These are phyloP conservation scores for Centaurea solstitialis DNA, from an alignment of 129 eudicot species.

Conservation along the genomic window DNA sequence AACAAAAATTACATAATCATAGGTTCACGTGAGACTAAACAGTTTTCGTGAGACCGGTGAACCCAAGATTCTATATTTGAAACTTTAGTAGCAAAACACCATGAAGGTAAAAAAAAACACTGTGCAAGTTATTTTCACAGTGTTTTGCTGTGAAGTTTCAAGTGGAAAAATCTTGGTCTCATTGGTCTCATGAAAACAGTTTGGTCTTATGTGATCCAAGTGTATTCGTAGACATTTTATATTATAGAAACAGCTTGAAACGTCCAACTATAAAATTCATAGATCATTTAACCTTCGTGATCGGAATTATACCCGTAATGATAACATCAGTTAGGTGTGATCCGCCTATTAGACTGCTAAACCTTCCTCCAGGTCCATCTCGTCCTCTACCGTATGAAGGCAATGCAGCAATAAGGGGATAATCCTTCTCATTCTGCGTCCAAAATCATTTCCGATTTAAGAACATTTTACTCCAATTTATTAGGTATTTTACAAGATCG, in stretches of 20 bases:
- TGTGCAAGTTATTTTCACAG: too few relatives aligned
- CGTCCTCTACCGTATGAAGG: constrained; percentile 85
- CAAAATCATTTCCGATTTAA: background rate
- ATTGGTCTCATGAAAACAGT: too few relatives aligned
- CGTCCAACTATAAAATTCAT: background rate
- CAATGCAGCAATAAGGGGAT: constrained; percentile 59
- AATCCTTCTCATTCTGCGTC: constrained; percentile 60
- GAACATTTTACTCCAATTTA: background rate
- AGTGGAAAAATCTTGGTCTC: too few relatives aligned
- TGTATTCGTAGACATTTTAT: too few relatives aligned
- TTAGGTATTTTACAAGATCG: background rate
- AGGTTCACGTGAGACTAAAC: too few relatives aligned
- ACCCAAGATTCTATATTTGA: too few relatives aligned
- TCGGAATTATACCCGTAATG: constrained; percentile 49
- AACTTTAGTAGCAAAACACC: too few relatives aligned
- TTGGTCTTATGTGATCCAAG: too few relatives aligned
- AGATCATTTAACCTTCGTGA: background rate
- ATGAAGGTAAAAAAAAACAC: too few relatives aligned
- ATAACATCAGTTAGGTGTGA: constrained; percentile 76
- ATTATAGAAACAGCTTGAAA: background rate
- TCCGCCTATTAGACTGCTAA: constrained; percentile 60
- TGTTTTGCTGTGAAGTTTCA: too few relatives aligned
- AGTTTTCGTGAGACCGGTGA: too few relatives aligned
- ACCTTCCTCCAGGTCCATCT: constrained; percentile 66
- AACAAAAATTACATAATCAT: background rate